A percentile compares a stretch with the other conserved stretches of the same genome.
phyloP scores from a whole-genome alignment of 441 rosid genomes.

The Arabidopsis hybrid region DNA sequence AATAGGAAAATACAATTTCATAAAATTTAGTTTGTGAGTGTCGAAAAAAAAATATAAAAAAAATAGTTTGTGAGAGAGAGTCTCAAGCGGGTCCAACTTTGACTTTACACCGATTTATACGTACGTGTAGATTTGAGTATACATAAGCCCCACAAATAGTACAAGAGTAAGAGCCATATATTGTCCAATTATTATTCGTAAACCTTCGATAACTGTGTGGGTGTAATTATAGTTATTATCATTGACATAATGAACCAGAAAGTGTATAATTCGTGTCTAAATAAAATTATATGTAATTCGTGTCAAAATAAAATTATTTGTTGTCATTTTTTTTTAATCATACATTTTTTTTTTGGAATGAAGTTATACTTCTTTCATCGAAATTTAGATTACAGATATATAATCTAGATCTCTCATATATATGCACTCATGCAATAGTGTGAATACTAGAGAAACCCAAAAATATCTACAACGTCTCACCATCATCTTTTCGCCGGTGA shows the following conservation, averaged over 20 bases:
- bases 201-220: background rate
- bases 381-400: background rate
- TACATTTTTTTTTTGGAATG: no score
- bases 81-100: constrained; percentile 34
- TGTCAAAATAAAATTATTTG: no score
- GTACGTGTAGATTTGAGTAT: background rate
- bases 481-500: constrained; percentile 41
- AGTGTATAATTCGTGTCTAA: constrained; percentile 3
- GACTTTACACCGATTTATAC: constrained; percentile 37
- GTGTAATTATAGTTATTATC: background rate
- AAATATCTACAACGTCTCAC: constrained; percentile 29
- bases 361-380: background rate
- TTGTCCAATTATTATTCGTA: constrained; percentile 11
- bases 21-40: background rate
- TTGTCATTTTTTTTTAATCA: no score
- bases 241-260: background rate
- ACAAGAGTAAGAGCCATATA: constrained; percentile 1
- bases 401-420: background rate
- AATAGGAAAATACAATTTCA: constrained; percentile 6
- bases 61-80: no score
- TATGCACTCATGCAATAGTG: constrained; percentile 24
- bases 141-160: constrained; percentile 3
- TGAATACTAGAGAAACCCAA: constrained; percentile 25
- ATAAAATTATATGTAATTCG: background rate
- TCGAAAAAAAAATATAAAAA: no score